These are phyloP conservation scores for Stevia rebaudiana DNA, from an alignment of 140 eudicot species.

Conservation along the genomic window DNA sequence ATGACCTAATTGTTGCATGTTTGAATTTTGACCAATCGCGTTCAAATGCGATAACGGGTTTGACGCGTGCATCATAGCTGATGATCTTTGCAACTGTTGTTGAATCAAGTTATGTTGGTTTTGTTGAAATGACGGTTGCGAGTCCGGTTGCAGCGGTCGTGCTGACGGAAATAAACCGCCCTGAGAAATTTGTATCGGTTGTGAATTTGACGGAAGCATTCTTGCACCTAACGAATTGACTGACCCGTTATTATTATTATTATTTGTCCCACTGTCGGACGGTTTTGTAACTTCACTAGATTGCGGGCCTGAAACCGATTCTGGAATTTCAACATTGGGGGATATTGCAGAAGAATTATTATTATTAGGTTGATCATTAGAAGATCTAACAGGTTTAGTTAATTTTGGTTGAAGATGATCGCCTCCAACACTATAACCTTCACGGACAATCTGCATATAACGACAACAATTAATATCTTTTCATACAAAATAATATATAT, in stretches of 20 bases:
- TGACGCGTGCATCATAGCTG: constrained; percentile 51
- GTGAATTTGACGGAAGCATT: constrained; percentile 71
- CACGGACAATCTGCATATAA: constrained; percentile 60
- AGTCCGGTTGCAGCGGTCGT: constrained; percentile 50
- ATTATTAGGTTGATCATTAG: constrained; percentile 35
- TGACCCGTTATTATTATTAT: constrained; percentile 18
- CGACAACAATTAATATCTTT: neutral
- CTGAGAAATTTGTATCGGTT: constrained; percentile 60
- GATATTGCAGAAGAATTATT: constrained; percentile 43
- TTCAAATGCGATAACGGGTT: constrained; percentile 54
- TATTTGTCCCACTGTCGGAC: constrained; percentile 26
- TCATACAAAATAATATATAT: neutral
- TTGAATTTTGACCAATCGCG: constrained; percentile 56
- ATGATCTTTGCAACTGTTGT: constrained; percentile 66
- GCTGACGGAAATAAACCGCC: constrained; percentile 42
- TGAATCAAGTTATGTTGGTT: constrained; percentile 46
- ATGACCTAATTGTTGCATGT: constrained; percentile 71
- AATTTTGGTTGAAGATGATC: constrained; percentile 68
- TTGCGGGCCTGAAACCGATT: constrained; percentile 42
- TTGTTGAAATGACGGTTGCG: constrained; percentile 48
- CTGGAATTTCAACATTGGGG: constrained; percentile 38
- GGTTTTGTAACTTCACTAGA: constrained; percentile 50
- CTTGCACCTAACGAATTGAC: constrained; percentile 41
- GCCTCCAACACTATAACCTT: constrained; percentile 61
- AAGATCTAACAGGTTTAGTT: constrained; percentile 30